Conservation (phyloP, 768 basidiomycete genomes). For the Mycena kentingensis region DNA sequence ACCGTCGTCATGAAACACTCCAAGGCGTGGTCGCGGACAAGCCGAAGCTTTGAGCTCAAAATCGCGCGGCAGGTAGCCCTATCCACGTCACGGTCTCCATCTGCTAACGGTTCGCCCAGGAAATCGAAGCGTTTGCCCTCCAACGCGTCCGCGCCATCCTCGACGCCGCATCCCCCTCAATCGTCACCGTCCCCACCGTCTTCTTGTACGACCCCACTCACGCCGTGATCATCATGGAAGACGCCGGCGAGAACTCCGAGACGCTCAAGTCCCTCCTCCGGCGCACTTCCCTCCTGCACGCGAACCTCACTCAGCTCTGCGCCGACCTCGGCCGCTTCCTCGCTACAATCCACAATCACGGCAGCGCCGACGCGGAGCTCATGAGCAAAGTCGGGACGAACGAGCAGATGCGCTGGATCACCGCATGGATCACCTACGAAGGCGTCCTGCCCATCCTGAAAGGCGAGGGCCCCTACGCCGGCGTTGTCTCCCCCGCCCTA, state of each 20-base stretch:
- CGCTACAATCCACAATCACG: conserved; percentile 35
- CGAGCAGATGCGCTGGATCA: conserved; percentile 34
- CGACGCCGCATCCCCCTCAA: conserved; percentile 14
- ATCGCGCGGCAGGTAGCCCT: conserved; percentile 2
- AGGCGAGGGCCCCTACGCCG: conserved; percentile 24
- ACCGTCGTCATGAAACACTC: conserved; percentile 65
- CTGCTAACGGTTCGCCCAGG: too few relatives aligned
- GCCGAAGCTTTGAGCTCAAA: conserved; percentile 27
- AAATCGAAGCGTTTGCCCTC: conserved; percentile 51
- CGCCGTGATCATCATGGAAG: conserved; percentile 64
- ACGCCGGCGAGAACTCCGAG: conserved; percentile 45
- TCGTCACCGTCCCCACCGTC: conserved; percentile 52
- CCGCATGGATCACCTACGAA: conserved; percentile 38
- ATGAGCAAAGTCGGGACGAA: conserved; percentile 32
- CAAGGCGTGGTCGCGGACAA: conserved; percentile 41
- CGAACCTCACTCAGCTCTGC: conserved; percentile 34
- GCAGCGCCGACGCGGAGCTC: conserved; percentile 14
- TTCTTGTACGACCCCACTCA: conserved; percentile 50
- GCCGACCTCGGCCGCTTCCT: conserved; percentile 43
- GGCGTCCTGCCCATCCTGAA: conserved; percentile 34
- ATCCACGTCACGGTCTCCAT: conserved; percentile 12
- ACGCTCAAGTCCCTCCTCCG: conserved; percentile 40
- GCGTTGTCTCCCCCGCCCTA: conserved; percentile 37
- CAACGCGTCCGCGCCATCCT: conserved; percentile 42
- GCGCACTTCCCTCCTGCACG: conserved; percentile 15